Percentiles rank a stretch among this genome's conserved stretches.
These are phyloP conservation scores for Erigeron canadensis DNA, from an alignment of 129 eudicot species.

Conservation along the genomic window DNA sequence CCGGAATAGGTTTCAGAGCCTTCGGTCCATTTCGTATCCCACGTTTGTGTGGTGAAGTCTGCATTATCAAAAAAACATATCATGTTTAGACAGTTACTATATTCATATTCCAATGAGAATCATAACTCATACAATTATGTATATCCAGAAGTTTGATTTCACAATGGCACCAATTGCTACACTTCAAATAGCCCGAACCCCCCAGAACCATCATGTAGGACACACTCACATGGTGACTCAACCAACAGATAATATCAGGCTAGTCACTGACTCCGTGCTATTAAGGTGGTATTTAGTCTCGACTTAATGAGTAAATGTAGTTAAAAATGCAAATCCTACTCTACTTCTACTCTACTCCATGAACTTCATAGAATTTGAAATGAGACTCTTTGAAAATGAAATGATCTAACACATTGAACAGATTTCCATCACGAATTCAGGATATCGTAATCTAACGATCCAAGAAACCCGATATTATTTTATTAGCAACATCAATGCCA, in stretches of 20 bases:
- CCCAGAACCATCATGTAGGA: too few species aligned
- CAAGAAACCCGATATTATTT: neutral
- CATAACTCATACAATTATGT: constrained; percentile 1
- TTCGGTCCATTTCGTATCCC: constrained; percentile 90
- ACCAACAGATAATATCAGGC: too few species aligned
- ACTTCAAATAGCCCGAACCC: too few species aligned
- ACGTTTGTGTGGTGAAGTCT: constrained; percentile 70
- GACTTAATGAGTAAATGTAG: too few species aligned
- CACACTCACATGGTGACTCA: too few species aligned
- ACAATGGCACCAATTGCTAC: too few species aligned
- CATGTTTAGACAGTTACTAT: neutral
- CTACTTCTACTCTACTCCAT: too few species aligned
- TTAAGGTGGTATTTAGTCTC: too few species aligned
- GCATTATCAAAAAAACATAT: constrained; percentile 31
- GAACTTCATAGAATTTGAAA: too few species aligned
- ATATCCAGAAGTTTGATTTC: neutral
- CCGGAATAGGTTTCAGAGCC: constrained; percentile 79
- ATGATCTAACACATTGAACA: neutral
- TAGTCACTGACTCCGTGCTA: too few species aligned
- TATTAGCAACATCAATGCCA: neutral
- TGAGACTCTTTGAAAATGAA: neutral
- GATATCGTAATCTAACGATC: neutral
- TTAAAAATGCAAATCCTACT: too few species aligned
- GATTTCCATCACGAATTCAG: neutral
- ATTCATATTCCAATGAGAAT: neutral